Percentiles rank a stretch among this genome's conserved stretches.
Conservation (phyloP, 331 rosid genomes). For the Stylosanthes scabra region DNA sequence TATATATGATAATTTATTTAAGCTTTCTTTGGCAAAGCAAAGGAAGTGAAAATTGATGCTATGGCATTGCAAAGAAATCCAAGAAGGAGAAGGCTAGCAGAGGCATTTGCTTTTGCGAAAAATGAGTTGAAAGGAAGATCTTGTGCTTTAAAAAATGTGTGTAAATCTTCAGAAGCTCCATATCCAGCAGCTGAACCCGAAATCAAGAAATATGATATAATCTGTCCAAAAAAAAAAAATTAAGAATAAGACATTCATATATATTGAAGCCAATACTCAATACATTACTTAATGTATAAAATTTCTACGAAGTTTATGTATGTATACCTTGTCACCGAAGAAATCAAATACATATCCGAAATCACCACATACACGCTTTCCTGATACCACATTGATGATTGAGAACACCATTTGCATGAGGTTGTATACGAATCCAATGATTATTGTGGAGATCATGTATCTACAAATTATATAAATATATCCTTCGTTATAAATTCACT, state of each 20-base stretch:
- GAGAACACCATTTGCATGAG: conserved; percentile 63
- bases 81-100: conserved; percentile 61
- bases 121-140: conserved; percentile 28
- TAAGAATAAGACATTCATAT: too few relatives aligned
- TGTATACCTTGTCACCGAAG: conserved; percentile 70
- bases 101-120: conserved; percentile 51
- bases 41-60: conserved; percentile 60
- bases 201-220: conserved; percentile 62
- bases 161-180: conserved; percentile 54
- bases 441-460: conserved; percentile 66
- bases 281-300: too few relatives aligned
- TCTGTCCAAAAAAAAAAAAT: conserved; percentile 38
- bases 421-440: conserved; percentile 55
- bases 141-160: background rate
- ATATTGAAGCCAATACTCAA: too few relatives aligned
- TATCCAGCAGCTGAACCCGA: conserved; percentile 77
- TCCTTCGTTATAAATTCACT: too few relatives aligned
- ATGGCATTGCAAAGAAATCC: conserved; percentile 61
- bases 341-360: conserved; percentile 53
- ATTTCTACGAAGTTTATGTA: too few relatives aligned
- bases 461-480: conserved; percentile 34
- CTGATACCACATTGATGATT: conserved; percentile 42
- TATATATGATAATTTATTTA: background rate
- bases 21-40: conserved; percentile 52
- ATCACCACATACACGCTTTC: conserved; percentile 43